Evolutionary conservation across 805 yeast species (phyloP).

Genomic region (Candida caryicola): DNA sequence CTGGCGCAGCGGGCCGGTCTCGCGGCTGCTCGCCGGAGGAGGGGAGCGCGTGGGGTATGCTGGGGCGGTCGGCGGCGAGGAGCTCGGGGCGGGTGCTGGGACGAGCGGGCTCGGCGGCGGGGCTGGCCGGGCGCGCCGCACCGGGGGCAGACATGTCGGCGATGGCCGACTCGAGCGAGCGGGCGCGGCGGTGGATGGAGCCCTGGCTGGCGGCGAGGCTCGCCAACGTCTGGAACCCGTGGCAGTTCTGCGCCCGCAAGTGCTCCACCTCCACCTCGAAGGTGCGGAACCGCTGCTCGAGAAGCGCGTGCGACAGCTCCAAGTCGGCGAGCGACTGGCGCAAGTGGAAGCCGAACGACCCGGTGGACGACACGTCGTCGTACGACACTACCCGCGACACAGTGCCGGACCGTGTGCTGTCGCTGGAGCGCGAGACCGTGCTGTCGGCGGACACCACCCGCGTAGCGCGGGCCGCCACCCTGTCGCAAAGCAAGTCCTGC

Average conservation of each 20-base stretch:
- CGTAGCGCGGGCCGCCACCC: neutral
- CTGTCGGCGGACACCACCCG: neutral
- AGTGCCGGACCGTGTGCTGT: neutral
- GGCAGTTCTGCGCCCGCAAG: slow-evolving; percentile 9
- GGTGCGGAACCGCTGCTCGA: slow-evolving; percentile 8
- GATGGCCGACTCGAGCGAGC: slow-evolving; percentile 9
- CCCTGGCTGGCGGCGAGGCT: slow-evolving; percentile 6
- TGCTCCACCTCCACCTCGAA: slow-evolving; percentile 9
- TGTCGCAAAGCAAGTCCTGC: neutral
- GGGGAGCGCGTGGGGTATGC: too few relatives aligned
- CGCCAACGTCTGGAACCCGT: slow-evolving; percentile 9
- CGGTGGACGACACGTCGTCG: neutral
- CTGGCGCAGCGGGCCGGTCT: too few relatives aligned
- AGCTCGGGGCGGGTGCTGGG: too few relatives aligned
- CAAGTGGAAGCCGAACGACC: slow-evolving; percentile 7
- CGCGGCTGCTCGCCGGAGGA: too few relatives aligned
- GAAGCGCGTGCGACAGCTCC: slow-evolving; percentile 7
- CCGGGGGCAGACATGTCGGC: too few relatives aligned
- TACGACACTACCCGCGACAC: neutral
- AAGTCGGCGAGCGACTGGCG: slow-evolving; percentile 10
- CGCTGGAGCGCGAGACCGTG: neutral
- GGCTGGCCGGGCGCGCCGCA: too few relatives aligned
- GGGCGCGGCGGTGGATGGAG: slow-evolving; percentile 5
- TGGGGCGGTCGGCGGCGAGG: too few relatives aligned
- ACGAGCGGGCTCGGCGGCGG: too few relatives aligned